Conservation (phyloP, 805 yeast species). For the Hyphopichia homilentoma region DNA sequence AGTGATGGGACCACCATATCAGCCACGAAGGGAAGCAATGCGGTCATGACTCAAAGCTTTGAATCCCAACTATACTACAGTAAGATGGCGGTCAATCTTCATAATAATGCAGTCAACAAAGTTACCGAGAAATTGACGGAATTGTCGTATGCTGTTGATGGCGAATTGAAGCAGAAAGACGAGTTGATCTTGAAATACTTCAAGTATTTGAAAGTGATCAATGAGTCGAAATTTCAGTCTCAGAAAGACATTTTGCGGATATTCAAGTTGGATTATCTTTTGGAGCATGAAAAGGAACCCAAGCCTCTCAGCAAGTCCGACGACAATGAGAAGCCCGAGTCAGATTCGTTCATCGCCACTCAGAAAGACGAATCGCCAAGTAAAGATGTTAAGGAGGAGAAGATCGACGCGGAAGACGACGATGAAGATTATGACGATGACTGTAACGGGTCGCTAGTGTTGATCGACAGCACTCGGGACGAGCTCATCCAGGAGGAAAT, state of each 20-base stretch:
- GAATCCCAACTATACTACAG: constrained; percentile 36
- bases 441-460: constrained; percentile 1
- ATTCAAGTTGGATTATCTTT: constrained; percentile 30
- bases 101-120: constrained; percentile 27
- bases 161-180: constrained; percentile 35
- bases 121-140: constrained; percentile 38
- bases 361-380: constrained; percentile 1
- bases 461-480: constrained; percentile 23
- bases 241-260: constrained; percentile 24
- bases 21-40: neutral
- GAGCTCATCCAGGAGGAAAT: constrained; percentile 39
- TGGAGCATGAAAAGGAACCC: constrained; percentile 21
- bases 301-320: neutral
- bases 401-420: constrained; percentile 1
- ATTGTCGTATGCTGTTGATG: constrained; percentile 33
- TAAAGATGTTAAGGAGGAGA: neutral
- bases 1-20: neutral
- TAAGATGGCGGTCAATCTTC: constrained; percentile 30
- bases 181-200: constrained; percentile 25
- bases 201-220: constrained; percentile 19
- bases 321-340: neutral
- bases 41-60: constrained; percentile 22
- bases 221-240: constrained; percentile 22
- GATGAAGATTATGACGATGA: constrained; percentile 3
- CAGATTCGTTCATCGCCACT: constrained; percentile 2